Base-by-base conservation (phyloP, 495 filamentous ascomycete genomes). In the Penicillium alfredii region DNA sequence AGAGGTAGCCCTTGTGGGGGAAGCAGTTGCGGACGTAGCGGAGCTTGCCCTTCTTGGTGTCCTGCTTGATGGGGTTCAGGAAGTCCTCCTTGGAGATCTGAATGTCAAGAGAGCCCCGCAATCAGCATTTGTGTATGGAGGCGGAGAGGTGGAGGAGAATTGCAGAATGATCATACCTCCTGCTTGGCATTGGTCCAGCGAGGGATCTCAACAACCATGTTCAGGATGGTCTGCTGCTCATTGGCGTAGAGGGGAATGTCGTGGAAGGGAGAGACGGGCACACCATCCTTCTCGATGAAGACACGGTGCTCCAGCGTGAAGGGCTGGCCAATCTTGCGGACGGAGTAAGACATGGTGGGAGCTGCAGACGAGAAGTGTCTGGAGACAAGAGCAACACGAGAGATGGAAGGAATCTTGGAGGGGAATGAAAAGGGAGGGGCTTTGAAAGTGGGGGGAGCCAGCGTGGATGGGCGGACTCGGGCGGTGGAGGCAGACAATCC, bases 11-110 rank as follows among this genome's bases (percentile, higher is more conserved):
- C 78, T 97, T 95, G 80, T 99, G 93, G 47, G 92, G 92, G 78
- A 99, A 99, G 80, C 92, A 97, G 81, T 99, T 99, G 67, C 92
- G 87, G 64, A 99, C 93, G 63, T 80, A 99, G 49, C 92, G 86
- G 42, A 97, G 66, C 59, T 72, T 70, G 52, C 64, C 70, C 61
- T 72, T 71, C 57, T 74, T 71, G 40, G 56, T 61, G 44, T 70
- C 66, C 58, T 71, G 89, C 79, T 95, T 95, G 68, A 96, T 94
- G 61, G 88, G 89, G 74, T 94, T 94, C 53, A 95, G 83, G 62
- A 83, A 77, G 64, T 96, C 89, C 53, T 97, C 90, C 73, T 95
- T 94, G 72, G 82, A 92, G 72, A 94, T 94, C 86, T 93, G 58
- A 33, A 42, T 23, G 21, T 17, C 16, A 12, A 14, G 28, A 25